Base-by-base conservation (phyloP, 331 rosid genomes). In the Saraca asoca region DNA sequence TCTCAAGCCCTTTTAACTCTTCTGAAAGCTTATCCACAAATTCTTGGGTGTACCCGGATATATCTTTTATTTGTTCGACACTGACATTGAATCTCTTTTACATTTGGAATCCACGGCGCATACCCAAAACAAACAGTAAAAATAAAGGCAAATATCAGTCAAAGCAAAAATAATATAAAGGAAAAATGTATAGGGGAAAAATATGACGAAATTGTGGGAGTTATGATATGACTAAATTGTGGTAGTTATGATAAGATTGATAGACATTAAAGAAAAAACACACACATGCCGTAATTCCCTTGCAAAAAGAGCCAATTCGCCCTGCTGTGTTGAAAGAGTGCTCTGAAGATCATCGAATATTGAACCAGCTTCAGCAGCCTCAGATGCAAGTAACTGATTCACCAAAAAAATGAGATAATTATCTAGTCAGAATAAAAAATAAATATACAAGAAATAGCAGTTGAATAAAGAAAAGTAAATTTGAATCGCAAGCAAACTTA, bases 231-330 rank as follows among this genome's bases (percentile, higher is more conserved):
- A 65, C 19, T 43, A 13, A 44, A 38, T 49, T 48, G 33, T 14
- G 11, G 43, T 39, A 7, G 43, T 39, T 48, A 53, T 61, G 31
- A 46, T 31, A 6, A 58, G 52, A 51, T 13, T 48, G 48, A 24
- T 31, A 8, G n/a, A 55, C n/a, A 9, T 9, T 42, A 18, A 77
- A 20, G 31, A 46, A 49, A 60, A 71, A 75, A 45, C 43, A 63
- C 68, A 72, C 60, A 94, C 99, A 82, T 90, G 82, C 39, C 87
- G 78, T 50, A 94, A 56, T 48, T 94, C 96, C 80, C 84, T 69
- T 5, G 96, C 89, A 80, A 88, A 87, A 51, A 51, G 41, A 53
- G 80, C 69, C 75, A 90, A 64, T 83, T 86, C 97, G 12, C 82
- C 86, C 49, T 83, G 92, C 72, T 94, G 91, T 37, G 83, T 75